These are phyloP conservation scores for Selaginella moellendorffii DNA, from an alignment of 75 land plant species.

Conservation along the genomic window DNA sequence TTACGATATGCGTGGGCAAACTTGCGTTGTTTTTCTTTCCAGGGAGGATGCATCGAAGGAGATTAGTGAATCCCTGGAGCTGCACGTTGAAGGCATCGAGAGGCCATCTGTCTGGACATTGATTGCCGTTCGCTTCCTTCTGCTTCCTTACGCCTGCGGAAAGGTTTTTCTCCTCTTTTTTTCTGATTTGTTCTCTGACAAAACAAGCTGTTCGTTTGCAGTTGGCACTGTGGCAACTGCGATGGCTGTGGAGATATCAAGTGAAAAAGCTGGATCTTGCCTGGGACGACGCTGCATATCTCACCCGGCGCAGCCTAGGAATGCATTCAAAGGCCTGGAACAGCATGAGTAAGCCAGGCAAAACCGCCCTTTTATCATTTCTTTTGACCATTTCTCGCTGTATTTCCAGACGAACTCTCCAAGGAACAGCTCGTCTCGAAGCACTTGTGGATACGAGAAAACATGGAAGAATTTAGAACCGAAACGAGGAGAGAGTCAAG, in stretches of 20 bases:
- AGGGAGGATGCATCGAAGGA: conserved; percentile 57
- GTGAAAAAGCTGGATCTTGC: conserved; percentile 50
- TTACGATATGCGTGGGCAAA: not conserved
- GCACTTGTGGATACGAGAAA: conserved; percentile 58
- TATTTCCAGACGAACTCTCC: conserved; percentile 39
- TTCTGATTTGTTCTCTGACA: conserved; percentile 2
- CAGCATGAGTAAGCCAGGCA: conserved; percentile 40
- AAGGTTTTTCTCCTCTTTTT: conserved; percentile 33
- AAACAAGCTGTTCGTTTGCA: conserved; percentile 13
- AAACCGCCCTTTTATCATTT: not conserved
- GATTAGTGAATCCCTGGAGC: conserved; percentile 67
- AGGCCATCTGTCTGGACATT: conserved; percentile 69
- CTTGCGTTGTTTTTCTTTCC: conserved; percentile 2
- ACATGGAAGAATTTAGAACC: conserved; percentile 46
- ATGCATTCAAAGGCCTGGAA: conserved; percentile 46
- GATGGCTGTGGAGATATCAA: conserved; percentile 78
- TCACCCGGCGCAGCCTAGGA: conserved; percentile 45
- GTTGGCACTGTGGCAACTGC: conserved; percentile 48
- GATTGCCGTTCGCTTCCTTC: conserved; percentile 46
- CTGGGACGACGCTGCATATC: conserved; percentile 89
- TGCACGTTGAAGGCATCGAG: conserved; percentile 79
- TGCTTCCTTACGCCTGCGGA: conserved; percentile 68
- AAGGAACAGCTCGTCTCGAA: conserved; percentile 52
- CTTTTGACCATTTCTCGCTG: not conserved
- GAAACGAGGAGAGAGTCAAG: conserved; percentile 67